phyloP scores from a whole-genome alignment of 257 asterid species.

The Verbena officinalis region DNA sequence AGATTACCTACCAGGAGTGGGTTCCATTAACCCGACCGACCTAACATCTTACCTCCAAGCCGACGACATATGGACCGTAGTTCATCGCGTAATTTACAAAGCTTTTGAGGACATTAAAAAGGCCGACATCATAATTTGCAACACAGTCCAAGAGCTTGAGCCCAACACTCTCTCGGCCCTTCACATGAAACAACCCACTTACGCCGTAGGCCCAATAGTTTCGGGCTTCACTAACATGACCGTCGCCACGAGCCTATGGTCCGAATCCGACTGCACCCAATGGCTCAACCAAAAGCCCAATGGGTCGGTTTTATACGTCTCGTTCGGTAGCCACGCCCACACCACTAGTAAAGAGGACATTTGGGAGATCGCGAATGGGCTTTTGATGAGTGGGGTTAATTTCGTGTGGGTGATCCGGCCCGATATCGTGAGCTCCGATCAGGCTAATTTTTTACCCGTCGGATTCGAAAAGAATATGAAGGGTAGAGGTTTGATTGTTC shows the following conservation, averaged over 20 bases:
- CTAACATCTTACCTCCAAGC: conserved; percentile 68
- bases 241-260: conserved; percentile 66
- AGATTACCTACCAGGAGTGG: conserved; percentile 73
- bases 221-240: conserved; percentile 51
- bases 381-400: conserved; percentile 45
- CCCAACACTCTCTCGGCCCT: conserved; percentile 53
- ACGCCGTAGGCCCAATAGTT: conserved; percentile 66
- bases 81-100: conserved; percentile 63
- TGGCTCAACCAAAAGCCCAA: conserved; percentile 64
- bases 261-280: conserved; percentile 67
- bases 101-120: conserved; percentile 60
- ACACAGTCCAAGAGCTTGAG: conserved; percentile 73
- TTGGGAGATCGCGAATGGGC: conserved; percentile 69
- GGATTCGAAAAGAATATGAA: conserved; percentile 42
- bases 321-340: conserved; percentile 79
- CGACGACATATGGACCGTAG: conserved; percentile 47
- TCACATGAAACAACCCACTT: conserved; percentile 47
- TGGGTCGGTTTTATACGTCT: conserved; percentile 65
- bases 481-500: conserved; percentile 57
- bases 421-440: conserved; percentile 61
- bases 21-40: conserved; percentile 58
- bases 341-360: conserved; percentile 56
- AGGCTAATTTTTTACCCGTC: conserved; percentile 39
- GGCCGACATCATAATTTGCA: conserved; percentile 66
- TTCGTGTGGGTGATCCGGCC: conserved; percentile 78